Percentiles rank a stretch among this genome's conserved stretches.
phyloP scores from a whole-genome alignment of 306 rosid species.

The Bauhinia variegata region DNA sequence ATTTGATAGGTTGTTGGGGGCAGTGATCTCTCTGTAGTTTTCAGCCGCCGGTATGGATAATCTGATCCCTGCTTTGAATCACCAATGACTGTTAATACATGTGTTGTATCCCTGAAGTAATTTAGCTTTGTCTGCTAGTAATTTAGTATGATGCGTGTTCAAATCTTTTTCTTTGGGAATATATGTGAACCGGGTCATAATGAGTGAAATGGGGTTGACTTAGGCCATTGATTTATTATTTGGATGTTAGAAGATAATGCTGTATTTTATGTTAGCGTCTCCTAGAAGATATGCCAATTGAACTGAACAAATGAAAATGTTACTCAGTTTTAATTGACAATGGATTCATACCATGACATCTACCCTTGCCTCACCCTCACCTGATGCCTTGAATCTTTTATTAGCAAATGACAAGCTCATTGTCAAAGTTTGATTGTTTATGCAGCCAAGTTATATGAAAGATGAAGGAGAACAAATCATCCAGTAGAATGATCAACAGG shows the following conservation, averaged over 20 bases:
- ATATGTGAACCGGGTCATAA: background rate
- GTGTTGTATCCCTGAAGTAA: conserved; percentile 12
- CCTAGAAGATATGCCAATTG: conserved; percentile 4
- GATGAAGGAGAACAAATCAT: conserved; percentile 77
- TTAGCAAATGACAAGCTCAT: conserved; percentile 37
- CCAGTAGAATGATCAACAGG: conserved; percentile 76
- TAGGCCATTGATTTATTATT: conserved; percentile 26
- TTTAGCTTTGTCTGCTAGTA: conserved; percentile 18
- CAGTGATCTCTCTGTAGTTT: conserved; percentile 13
- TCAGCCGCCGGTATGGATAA: conserved; percentile 18
- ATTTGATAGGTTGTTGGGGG: conserved; percentile 26
- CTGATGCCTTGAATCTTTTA: conserved; percentile 26
- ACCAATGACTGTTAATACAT: conserved; percentile 10
- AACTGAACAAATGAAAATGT: background rate
- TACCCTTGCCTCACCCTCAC: background rate
- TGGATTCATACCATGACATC: background rate
- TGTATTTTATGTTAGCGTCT: conserved; percentile 22
- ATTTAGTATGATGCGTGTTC: background rate
- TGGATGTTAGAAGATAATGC: conserved; percentile 25
- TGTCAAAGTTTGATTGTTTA: conserved; percentile 36
- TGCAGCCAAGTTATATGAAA: conserved; percentile 44
- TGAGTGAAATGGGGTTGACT: conserved; percentile 6
- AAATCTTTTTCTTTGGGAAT: background rate
- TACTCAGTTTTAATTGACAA: background rate
- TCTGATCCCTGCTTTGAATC: conserved; percentile 40